Percentiles rank a stretch among this genome's conserved stretches.
These are phyloP conservation scores for Colletotrichum plurivorum DNA, from an alignment of 2,329 filamentous ascomycete genomes.

Conservation along the genomic window DNA sequence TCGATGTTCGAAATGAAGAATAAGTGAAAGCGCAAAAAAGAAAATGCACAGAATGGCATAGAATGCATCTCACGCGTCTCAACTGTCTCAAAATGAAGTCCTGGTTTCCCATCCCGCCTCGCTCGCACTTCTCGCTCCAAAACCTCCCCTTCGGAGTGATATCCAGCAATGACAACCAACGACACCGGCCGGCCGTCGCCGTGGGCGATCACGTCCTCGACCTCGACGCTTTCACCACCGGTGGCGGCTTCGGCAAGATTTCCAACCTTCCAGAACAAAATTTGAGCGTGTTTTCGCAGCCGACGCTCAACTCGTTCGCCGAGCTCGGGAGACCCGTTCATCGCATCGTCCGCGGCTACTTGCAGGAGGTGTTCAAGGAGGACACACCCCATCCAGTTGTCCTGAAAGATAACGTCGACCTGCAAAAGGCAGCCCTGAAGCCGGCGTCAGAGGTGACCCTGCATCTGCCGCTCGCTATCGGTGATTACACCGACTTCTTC, in stretches of 20 bases:
- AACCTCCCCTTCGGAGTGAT: constrained; percentile 86
- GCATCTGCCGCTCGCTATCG: constrained; percentile 79
- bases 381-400: constrained; percentile 54
- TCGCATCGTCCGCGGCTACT: constrained; percentile 74
- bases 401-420: constrained; percentile 22
- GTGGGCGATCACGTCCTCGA: constrained; percentile 79
- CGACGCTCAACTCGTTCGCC: constrained; percentile 79
- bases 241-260: constrained; percentile 35
- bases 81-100: constrained; percentile 31
- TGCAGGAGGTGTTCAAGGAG: constrained; percentile 70
- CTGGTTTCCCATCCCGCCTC: constrained; percentile 32
- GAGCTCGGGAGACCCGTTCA: constrained; percentile 76
- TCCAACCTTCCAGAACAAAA: constrained; percentile 1
- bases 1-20: neutral
- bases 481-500: constrained; percentile 85
- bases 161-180: constrained; percentile 65
- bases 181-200: constrained; percentile 75
- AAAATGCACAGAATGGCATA: neutral
- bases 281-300: constrained; percentile 49
- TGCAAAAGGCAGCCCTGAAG: constrained; percentile 18
- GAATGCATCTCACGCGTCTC: neutral
- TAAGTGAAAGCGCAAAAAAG: neutral
- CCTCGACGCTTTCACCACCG: constrained; percentile 52
- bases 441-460: constrained; percentile 62
- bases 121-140: constrained; percentile 72